phyloP scores from a whole-genome alignment of 441 rosid genomes.

The Pelargonium myrrhifolium region DNA sequence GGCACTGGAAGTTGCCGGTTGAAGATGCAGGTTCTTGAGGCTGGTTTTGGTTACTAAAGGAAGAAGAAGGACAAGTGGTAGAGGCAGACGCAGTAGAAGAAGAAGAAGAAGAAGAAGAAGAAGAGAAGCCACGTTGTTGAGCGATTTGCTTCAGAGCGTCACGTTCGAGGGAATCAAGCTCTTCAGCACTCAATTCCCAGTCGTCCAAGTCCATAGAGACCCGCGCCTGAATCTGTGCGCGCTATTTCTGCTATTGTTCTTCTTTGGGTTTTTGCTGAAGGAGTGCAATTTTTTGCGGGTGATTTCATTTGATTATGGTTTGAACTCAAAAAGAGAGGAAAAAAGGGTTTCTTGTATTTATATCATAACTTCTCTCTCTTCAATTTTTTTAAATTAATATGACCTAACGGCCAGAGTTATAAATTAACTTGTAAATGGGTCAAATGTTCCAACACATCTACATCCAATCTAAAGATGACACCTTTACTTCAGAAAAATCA shows the following conservation, averaged over 20 bases:
- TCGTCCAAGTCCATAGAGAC: constrained; percentile 48
- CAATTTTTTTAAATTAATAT: no score
- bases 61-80: constrained; percentile 12
- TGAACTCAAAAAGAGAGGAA: background rate
- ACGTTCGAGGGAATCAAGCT: constrained; percentile 69
- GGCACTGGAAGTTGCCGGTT: background rate
- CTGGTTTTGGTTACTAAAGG: constrained; percentile 10
- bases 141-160: constrained; percentile 57
- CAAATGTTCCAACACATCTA: no score
- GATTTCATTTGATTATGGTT: background rate
- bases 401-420: no score
- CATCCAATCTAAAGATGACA: no score
- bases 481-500: no score
- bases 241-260: background rate
- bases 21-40: background rate
- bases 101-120: no score
- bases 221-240: background rate
- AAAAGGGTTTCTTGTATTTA: background rate
- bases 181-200: constrained; percentile 76
- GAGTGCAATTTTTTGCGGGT: background rate
- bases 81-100: constrained; percentile 9
- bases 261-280: background rate
- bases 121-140: constrained; percentile 32
- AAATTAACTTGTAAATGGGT: no score
- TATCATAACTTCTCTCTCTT: background rate